Evolutionary conservation across 78 protist species (phyloP).

Genomic region (Polysphondylium violaceum): DNA sequence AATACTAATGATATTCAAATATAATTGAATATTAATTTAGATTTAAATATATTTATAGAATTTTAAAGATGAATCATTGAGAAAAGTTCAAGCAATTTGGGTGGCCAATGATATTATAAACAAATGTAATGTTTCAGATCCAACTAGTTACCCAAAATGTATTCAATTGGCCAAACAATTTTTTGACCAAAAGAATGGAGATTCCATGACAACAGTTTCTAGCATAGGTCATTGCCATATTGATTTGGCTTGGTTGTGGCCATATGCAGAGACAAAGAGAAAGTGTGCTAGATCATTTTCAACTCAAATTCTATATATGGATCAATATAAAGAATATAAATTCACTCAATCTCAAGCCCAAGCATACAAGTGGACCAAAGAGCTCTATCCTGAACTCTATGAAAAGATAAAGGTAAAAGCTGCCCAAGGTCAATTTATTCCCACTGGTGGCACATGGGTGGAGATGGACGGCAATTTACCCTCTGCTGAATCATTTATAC

Average conservation of each 20-base stretch:
- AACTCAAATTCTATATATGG: conserved; percentile 77
- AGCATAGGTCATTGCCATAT: conserved; percentile 87
- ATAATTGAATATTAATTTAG: neutral
- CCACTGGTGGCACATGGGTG: conserved; percentile 90
- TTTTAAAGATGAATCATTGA: conserved; percentile 57
- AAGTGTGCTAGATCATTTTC: conserved; percentile 84
- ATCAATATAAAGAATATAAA: conserved; percentile 58
- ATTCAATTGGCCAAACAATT: conserved; percentile 25
- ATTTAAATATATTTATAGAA: conserved; percentile 2
- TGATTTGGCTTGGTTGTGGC: conserved; percentile 93
- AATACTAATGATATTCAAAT: neutral
- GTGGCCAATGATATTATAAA: conserved; percentile 63
- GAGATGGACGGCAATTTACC: conserved; percentile 94
- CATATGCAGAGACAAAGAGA: conserved; percentile 78
- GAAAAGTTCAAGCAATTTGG: conserved; percentile 37
- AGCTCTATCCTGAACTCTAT: conserved; percentile 81
- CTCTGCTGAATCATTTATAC: conserved; percentile 86
- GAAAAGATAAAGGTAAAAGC: conserved; percentile 55
- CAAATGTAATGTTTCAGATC: conserved; percentile 17
- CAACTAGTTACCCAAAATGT: conserved; percentile 6
- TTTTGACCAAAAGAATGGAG: conserved; percentile 35
- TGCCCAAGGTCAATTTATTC: conserved; percentile 59
- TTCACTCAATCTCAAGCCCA: conserved; percentile 87
- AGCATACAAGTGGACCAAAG: conserved; percentile 57
- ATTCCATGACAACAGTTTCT: conserved; percentile 14